Conservation (phyloP, 2,329 filamentous ascomycete species). For the Fusarium humuli region DNA sequence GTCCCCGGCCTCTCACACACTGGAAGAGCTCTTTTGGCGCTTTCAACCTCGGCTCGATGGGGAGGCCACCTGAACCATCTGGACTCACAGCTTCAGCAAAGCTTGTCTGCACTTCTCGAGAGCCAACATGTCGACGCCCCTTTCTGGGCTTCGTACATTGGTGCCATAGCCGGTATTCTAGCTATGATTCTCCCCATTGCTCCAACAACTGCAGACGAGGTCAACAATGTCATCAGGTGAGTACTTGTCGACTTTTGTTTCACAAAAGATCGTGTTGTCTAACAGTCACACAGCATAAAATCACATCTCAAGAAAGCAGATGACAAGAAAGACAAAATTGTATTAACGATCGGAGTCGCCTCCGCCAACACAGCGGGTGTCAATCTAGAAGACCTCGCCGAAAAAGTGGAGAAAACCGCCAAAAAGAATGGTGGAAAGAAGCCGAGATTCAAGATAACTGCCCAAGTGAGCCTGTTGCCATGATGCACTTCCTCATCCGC, state of each 20-base stretch:
- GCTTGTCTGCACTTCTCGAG: constrained; percentile 57
- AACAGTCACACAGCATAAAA: constrained; percentile 48
- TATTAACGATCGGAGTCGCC: constrained; percentile 53
- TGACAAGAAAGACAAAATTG: constrained; percentile 53
- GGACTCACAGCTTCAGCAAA: constrained; percentile 58
- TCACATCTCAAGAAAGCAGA: constrained; percentile 45
- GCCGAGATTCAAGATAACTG: constrained; percentile 50
- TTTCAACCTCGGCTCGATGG: constrained; percentile 81
- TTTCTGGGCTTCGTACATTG: constrained; percentile 67
- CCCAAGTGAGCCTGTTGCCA: constrained; percentile 46
- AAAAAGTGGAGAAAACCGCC: constrained; percentile 50
- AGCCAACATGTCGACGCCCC: constrained; percentile 53
- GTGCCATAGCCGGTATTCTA: constrained; percentile 60
- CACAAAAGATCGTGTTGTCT: constrained; percentile 16
- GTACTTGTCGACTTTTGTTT: constrained; percentile 27
- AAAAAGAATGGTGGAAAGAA: constrained; percentile 51
- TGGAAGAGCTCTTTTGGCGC: constrained; percentile 75
- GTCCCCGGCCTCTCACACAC: constrained; percentile 80
- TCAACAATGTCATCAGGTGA: constrained; percentile 56
- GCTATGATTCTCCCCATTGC: constrained; percentile 56
- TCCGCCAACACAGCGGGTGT: constrained; percentile 47
- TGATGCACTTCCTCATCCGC: constrained; percentile 32
- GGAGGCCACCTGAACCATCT: constrained; percentile 67
- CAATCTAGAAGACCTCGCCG: constrained; percentile 50
- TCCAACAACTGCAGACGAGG: constrained; percentile 52